phyloP scores from a whole-genome alignment of 225 moss, liverwort and hornwort species.

The Physcomitrellopsis africana region DNA sequence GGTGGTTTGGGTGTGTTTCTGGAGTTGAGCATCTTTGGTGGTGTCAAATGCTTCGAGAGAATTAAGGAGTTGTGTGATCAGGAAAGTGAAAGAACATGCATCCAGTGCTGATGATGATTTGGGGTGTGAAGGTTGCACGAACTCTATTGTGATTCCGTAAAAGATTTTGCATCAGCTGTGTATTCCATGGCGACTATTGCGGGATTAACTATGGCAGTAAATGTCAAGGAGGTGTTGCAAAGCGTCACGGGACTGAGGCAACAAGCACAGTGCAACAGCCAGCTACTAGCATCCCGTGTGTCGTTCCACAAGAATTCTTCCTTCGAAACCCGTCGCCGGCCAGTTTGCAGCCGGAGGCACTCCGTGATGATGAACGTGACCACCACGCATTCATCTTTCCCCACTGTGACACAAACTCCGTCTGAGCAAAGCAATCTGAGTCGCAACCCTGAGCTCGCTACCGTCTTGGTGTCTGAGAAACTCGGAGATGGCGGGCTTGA shows the following conservation, averaged over 20 bases:
- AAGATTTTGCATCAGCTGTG: not conserved
- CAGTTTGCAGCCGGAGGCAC: not conserved
- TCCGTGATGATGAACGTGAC: conserved; percentile 31
- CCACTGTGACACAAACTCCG: conserved; percentile 44
- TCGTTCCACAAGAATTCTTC: conserved; percentile 26
- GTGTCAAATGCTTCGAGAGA: not conserved
- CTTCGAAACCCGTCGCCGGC: not conserved
- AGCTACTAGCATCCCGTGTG: conserved; percentile 34
- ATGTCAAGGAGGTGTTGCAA: conserved; percentile 30
- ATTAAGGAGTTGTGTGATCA: too few relatives aligned
- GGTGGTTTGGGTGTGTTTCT: not conserved
- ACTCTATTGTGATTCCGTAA: not conserved
- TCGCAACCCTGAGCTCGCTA: conserved; percentile 55
- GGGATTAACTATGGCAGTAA: conserved; percentile 27
- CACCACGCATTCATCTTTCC: conserved; percentile 35
- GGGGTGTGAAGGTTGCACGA: conserved; percentile 25
- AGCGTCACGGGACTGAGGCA: conserved; percentile 5
- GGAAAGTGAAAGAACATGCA: not conserved
- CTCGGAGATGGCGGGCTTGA: conserved; percentile 86
- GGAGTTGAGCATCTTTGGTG: not conserved
- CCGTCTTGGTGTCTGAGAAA: conserved; percentile 92
- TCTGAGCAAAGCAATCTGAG: conserved; percentile 10
- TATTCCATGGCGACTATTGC: conserved; percentile 34
- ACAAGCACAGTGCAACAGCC: conserved; percentile 19
- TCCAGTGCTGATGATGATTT: conserved; percentile 9